Evolutionary conservation across 306 rosid genomes (phyloP).

Genomic region (Medicago arabica): DNA sequence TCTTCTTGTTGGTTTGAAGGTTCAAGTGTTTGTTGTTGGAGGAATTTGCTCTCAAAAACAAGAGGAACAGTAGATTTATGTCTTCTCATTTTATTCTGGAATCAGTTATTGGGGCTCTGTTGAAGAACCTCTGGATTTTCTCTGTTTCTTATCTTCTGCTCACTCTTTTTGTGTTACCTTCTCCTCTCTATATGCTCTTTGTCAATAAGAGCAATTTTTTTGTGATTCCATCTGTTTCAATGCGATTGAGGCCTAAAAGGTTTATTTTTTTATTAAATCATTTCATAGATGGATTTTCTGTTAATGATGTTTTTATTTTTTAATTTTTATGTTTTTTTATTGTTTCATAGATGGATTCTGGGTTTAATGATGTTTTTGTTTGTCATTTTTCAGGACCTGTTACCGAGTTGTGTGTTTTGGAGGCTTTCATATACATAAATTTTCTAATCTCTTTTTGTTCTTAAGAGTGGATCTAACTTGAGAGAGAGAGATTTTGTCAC

Average conservation of each 20-base stretch:
- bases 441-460: constrained; percentile 64
- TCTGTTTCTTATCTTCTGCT: no score
- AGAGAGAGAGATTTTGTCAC: not conserved
- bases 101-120: constrained; percentile 62
- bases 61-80: constrained; percentile 68
- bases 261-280: no score
- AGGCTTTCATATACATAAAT: constrained; percentile 66
- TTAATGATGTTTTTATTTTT: not conserved
- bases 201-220: constrained; percentile 49
- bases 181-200: constrained; percentile 46
- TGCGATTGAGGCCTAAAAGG: constrained; percentile 92
- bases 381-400: constrained; percentile 63
- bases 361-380: not conserved
- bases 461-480: constrained; percentile 58
- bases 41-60: constrained; percentile 8
- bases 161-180: no score
- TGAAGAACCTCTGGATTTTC: no score
- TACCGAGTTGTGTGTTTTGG: constrained; percentile 69
- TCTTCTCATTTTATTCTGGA: constrained; percentile 75
- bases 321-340: no score
- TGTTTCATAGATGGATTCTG: no score
- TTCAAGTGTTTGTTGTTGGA: not conserved
- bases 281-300: no score
- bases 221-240: constrained; percentile 47
- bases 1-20: not conserved